Percentiles rank a stretch among this genome's conserved stretches.
Conservation (phyloP, 805 yeast species). For the Isabelozyma gotoi region DNA sequence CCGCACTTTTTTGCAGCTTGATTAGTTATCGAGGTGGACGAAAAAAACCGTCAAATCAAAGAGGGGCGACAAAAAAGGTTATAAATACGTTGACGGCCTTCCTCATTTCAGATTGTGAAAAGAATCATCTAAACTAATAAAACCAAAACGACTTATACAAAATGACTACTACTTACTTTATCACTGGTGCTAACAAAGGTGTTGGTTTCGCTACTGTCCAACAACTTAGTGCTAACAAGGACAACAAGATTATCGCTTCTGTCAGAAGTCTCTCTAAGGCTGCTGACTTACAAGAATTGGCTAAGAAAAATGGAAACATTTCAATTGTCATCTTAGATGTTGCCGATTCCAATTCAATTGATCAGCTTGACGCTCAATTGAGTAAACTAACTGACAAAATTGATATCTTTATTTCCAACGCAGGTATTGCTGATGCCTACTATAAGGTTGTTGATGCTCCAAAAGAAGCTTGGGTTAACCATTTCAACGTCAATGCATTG, state of each 20-base stretch:
- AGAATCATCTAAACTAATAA: too few relatives aligned
- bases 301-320: conserved; percentile 11
- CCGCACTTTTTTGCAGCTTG: too few relatives aligned
- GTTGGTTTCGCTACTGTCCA: conserved; percentile 33
- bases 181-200: conserved; percentile 42
- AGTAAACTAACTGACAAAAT: conserved; percentile 13
- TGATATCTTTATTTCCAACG: conserved; percentile 35
- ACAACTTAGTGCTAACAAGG: conserved; percentile 17
- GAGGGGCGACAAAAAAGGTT: too few relatives aligned
- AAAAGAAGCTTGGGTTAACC: conserved; percentile 13
- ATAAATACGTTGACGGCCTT: too few relatives aligned
- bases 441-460: conserved; percentile 14
- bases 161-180: conserved; percentile 12
- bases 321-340: conserved; percentile 18
- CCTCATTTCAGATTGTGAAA: too few relatives aligned
- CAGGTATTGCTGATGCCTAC: conserved; percentile 20
- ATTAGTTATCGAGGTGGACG: too few relatives aligned
- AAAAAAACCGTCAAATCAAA: too few relatives aligned
- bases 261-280: conserved; percentile 27
- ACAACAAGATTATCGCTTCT: conserved; percentile 40
- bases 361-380: conserved; percentile 10
- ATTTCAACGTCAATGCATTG: conserved; percentile 20
- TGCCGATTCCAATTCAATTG: conserved; percentile 13
- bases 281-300: conserved; percentile 13
- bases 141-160: too few relatives aligned